phyloP scores from a whole-genome alignment of 1,284 basidiomycete genomes.

The Ceratorhiza oryzae-sativae region DNA sequence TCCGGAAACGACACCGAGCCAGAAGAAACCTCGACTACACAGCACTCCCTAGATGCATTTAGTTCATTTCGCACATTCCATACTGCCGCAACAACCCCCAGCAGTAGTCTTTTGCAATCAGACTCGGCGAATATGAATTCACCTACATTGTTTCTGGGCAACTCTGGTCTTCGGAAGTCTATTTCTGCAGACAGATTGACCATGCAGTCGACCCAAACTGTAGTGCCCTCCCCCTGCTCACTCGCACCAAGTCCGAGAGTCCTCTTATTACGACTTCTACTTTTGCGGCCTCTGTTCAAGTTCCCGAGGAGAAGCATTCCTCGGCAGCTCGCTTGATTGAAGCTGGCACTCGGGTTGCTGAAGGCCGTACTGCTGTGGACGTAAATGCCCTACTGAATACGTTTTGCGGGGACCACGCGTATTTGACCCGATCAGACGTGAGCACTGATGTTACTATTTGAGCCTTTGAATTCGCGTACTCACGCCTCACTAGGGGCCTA shows the following conservation, averaged over 20 bases:
- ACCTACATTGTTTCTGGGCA: neutral
- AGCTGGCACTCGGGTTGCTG: neutral
- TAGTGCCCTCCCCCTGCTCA: constrained; percentile 9
- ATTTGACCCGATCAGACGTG: constrained; percentile 12
- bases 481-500: neutral
- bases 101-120: neutral
- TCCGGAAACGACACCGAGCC: constrained; percentile 34
- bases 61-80: constrained; percentile 16
- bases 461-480: neutral
- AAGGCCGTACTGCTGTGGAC: neutral
- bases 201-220: neutral
- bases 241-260: constrained; percentile 28
- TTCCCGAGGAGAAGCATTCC: neutral
- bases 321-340: neutral
- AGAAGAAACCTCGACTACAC: neutral
- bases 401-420: constrained; percentile 19
- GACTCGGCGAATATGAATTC: neutral
- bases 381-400: constrained; percentile 15
- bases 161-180: constrained; percentile 1
- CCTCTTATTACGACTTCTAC: neutral
- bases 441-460: neutral
- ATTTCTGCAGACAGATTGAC: constrained; percentile 38
- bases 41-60: neutral
- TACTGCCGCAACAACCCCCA: constrained; percentile 21
- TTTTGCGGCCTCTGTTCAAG: neutral